Evolutionary conservation across 2,329 filamentous ascomycete genomes (phyloP), one percentile per base, ranked within the genome.

Genomic region (Intubia oerlemansii): DNA sequence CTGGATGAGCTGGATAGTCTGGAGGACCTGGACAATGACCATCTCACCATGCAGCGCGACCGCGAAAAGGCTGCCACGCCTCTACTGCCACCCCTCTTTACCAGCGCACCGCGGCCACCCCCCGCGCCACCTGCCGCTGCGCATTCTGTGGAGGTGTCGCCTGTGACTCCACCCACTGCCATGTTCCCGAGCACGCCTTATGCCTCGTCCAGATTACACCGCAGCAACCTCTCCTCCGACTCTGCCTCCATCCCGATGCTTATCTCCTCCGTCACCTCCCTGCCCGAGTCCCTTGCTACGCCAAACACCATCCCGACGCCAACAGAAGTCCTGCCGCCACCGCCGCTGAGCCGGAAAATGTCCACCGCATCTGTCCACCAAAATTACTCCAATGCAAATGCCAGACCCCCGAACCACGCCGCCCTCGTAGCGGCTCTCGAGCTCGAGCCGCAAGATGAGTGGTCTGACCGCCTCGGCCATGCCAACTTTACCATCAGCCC

Each of bases 401-500:
- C n/a, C n/a, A n/a, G n/a, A n/a, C n/a, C n/a, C n/a, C n/a, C n/a
- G n/a, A n/a, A n/a, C n/a, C n/a, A n/a, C 71, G 4, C 61, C 4
- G 13, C 25, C 3, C 10, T 17, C 4, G 61, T 28, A 7, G 14
- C 29, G 7, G 13, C 31, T 8, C 18, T 28, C 5, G 25, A 26
- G 36, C 54, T 72, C 18, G 67, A 76, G 31, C 66, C 70, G 5
- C 60, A 71, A 28, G 81, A 91, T 45, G 69, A 74, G 39, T 93
- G 85, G 85, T 75, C 79, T 1, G 67, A 75, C 43, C 70, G 69
- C 32, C 66, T 95, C 10, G 85, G 85, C 17, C 84, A 95, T 46
- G 84, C 84, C 38, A 92, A 95, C 53, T 93, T 90, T 47, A 84
- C 67, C 41, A 90, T 95, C 40, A 55, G 66, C 14, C 84, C 84